Base-by-base conservation (phyloP, 306 rosid species). In the Datisca glomerata region DNA sequence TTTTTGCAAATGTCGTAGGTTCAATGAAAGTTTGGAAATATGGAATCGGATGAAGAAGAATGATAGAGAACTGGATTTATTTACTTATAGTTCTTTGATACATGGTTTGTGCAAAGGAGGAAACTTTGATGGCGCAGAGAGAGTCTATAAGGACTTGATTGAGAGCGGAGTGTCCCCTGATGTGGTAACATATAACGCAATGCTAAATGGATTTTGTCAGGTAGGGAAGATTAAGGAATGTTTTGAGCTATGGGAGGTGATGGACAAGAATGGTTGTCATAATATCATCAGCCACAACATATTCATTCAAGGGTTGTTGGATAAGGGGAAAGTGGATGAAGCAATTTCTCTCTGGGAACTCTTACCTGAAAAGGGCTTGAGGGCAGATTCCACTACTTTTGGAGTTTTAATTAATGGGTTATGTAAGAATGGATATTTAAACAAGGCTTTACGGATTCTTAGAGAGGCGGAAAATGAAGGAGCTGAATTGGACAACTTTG, bases 41-140 rank as follows among this genome's bases (percentile, higher is more conserved):
- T 89, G 91, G 93, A 57, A 75, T 27, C 67, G 93, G 73, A 75
- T 89, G 98, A 84, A 75, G 78, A 63, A 16, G 60, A 89, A 70
- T 27, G 64, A 66, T 2, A 51, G 86, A 53, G 59, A 28, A 29
- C 50, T 38, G 31, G 92, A 84, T 53, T 35, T 68, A 53, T 70
- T 34, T 39, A 75, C 70, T 50, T 84, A 56, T 61, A 68, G 93
- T 57, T 64, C 92, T 11, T 57, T 89, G 75, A 78, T 89, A 34
- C 86, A 80, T 28, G 86, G 93, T 24, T 64, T 89, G 79, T 68
- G 81, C 38, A 56, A 70, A 63, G 74, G 49, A 0, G 74, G 85
- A 60, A 68, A 78, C 56, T 67, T 75, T 41, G 80, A 50, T 51
- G 74, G 66, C 6, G 86, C 91, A 2, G 75, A 69, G 55, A 60